Percentiles rank a stretch among this genome's conserved stretches.
Conservation (phyloP, 2,329 filamentous ascomycete genomes). For the Paecilomyces niveus region DNA sequence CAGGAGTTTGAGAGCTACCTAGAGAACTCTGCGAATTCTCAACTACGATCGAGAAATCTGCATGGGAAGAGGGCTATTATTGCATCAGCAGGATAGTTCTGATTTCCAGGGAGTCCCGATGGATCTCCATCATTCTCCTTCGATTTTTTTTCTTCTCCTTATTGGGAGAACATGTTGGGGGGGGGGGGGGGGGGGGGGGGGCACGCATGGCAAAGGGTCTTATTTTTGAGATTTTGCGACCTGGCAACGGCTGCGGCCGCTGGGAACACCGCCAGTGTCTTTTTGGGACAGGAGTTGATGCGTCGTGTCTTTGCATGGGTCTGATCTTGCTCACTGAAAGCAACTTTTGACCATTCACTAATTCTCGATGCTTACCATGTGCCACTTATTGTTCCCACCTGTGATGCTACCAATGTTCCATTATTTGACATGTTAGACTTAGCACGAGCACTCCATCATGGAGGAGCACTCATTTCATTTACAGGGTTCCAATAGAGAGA, state of each 20-base stretch:
- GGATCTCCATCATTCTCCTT: not conserved
- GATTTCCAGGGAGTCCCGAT: not conserved
- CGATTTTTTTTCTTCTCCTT: not conserved
- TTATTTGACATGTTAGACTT: constrained; percentile 14
- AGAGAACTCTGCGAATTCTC: not conserved
- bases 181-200: not conserved
- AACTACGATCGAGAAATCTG: not conserved
- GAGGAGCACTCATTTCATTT: constrained; percentile 13
- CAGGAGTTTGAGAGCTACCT: not conserved
- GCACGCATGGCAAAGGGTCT: constrained; percentile 1
- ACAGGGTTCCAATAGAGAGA: constrained; percentile 17
- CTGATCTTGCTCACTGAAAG: not conserved
- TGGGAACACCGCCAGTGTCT: constrained; percentile 26
- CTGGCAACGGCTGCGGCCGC: constrained; percentile 24
- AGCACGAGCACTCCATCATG: constrained; percentile 18
- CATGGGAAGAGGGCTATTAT: not conserved
- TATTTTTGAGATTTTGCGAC: constrained; percentile 5
- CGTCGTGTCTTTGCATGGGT: constrained; percentile 8
- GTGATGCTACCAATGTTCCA: not conserved
- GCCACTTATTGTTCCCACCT: not conserved
- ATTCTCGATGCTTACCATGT: constrained; percentile 10
- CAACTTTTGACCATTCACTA: not conserved
- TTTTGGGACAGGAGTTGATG: constrained; percentile 1
- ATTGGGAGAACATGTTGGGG: not conserved
- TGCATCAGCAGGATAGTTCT: not conserved